A percentile compares a stretch with the other conserved stretches of the same genome.
Evolutionary conservation across 495 filamentous ascomycete genomes (phyloP).

Genomic region (Penicillium bovifimosum): DNA sequence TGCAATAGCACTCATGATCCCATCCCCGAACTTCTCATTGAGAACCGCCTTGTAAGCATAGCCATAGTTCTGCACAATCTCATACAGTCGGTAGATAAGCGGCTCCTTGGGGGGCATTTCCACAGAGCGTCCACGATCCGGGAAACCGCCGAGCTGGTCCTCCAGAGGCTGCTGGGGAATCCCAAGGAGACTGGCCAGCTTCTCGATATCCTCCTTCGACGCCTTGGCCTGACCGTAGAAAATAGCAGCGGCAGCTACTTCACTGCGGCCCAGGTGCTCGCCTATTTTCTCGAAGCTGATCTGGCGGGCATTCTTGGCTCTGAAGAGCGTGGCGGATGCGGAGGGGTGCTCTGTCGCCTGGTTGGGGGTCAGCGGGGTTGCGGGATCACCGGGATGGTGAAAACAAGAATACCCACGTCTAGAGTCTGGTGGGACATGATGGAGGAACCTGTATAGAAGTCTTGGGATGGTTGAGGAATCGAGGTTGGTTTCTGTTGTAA

Average conservation of each 20-base stretch:
- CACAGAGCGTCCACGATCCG: constrained; percentile 74
- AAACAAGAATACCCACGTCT: constrained; percentile 23
- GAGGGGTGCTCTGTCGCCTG: constrained; percentile 45
- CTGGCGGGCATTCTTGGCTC: constrained; percentile 67
- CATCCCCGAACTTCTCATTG: constrained; percentile 99
- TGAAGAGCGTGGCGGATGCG: constrained; percentile 73
- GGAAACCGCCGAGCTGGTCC: constrained; percentile 62
- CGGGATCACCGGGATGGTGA: not conserved
- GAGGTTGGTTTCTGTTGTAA: too few relatives aligned
- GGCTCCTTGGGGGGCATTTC: constrained; percentile 96
- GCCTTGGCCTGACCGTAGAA: constrained; percentile 93
- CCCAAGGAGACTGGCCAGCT: constrained; percentile 61
- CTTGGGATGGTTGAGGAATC: not conserved
- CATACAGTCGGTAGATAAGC: constrained; percentile 88
- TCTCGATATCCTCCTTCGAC: constrained; percentile 68
- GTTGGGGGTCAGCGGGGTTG: constrained; percentile 1
- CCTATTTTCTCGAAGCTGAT: constrained; percentile 82
- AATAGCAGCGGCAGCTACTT: constrained; percentile 85
- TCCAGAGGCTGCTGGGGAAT: constrained; percentile 54
- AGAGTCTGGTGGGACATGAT: constrained; percentile 4
- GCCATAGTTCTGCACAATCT: constrained; percentile 97
- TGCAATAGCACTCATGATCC: constrained; percentile 95
- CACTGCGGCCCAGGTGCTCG: constrained; percentile 68
- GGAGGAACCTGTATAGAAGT: constrained; percentile 28
- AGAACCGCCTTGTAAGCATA: constrained; percentile 94